Evolutionary conservation across 768 basidiomycete species (phyloP).

Genomic region (Termitomyces eurrhizus): DNA sequence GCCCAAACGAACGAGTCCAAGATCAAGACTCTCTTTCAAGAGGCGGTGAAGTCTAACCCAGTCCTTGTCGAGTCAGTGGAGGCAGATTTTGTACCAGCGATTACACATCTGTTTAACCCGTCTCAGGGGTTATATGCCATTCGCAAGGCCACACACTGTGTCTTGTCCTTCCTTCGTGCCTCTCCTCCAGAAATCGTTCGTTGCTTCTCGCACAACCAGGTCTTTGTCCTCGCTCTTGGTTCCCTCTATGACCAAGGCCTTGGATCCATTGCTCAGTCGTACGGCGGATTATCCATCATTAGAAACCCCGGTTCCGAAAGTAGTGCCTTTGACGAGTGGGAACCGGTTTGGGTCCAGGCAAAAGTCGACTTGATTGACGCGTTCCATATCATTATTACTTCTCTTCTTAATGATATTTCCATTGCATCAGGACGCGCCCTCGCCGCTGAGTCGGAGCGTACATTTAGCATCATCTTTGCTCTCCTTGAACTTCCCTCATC

Average conservation of each 20-base stretch:
- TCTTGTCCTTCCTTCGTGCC: slow-evolving; percentile 50
- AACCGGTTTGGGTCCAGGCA: slow-evolving; percentile 64
- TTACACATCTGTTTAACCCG: slow-evolving; percentile 46
- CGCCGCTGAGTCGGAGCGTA: slow-evolving; percentile 44
- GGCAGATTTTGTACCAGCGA: slow-evolving; percentile 51
- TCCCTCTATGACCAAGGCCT: slow-evolving; percentile 59
- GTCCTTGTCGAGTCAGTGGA: slow-evolving; percentile 29
- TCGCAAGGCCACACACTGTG: slow-evolving; percentile 58
- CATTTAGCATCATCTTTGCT: slow-evolving; percentile 56
- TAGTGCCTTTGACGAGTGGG: slow-evolving; percentile 57
- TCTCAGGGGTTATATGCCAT: slow-evolving; percentile 56
- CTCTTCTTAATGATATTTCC: slow-evolving; percentile 46
- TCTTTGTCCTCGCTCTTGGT: slow-evolving; percentile 55
- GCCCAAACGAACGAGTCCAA: slow-evolving; percentile 39
- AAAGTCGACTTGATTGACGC: slow-evolving; percentile 70
- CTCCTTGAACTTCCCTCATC: slow-evolving; percentile 46
- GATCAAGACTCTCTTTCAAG: slow-evolving; percentile 39
- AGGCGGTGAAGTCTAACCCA: slow-evolving; percentile 31
- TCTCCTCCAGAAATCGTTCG: slow-evolving; percentile 45
- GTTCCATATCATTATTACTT: slow-evolving; percentile 56
- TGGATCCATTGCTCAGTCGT: slow-evolving; percentile 48
- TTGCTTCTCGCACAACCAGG: slow-evolving; percentile 47
- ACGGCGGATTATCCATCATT: slow-evolving; percentile 49
- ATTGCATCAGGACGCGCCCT: slow-evolving; percentile 38
- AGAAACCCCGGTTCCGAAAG: slow-evolving; percentile 17